phyloP scores from a whole-genome alignment of 768 basidiomycete species.

The Favolaschia claudopus region DNA sequence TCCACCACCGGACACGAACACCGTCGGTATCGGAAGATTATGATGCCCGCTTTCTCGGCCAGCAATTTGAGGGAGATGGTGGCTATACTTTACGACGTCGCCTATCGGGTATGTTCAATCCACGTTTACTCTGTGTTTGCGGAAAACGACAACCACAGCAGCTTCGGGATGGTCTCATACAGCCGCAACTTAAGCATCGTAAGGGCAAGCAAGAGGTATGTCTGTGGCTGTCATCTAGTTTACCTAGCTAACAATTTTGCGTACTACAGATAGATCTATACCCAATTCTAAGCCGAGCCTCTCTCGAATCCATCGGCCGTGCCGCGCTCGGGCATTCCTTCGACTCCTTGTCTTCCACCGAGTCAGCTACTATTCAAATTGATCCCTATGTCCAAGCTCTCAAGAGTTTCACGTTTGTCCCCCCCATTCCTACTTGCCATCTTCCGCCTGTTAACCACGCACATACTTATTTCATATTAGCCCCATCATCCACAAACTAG shows the following conservation, averaged over 20 bases:
- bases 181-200: neutral
- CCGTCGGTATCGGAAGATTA: constrained; percentile 14
- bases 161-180: constrained; percentile 11
- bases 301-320: constrained; percentile 17
- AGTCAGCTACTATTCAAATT: neutral
- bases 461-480: no score
- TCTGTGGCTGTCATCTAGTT: no score
- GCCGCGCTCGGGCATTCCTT: constrained; percentile 17
- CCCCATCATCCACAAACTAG: constrained; percentile 4
- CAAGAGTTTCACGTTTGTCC: constrained; percentile 3
- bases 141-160: neutral
- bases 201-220: constrained; percentile 7
- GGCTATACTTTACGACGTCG: constrained; percentile 13
- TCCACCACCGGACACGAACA: constrained; percentile 18
- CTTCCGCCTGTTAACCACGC: no score
- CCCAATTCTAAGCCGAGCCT: constrained; percentile 7
- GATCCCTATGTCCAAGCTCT: constrained; percentile 12
- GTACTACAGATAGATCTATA: constrained; percentile 13
- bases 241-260: no score
- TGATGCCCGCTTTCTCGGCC: constrained; percentile 16
- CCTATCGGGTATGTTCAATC: constrained; percentile 5
- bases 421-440: no score
- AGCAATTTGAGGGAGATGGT: constrained; percentile 11
- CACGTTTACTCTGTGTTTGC: neutral
- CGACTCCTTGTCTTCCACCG: neutral